Evolutionary conservation across 169 alveolate genomes (phyloP).

Genomic region (Toxoplasma gondii): DNA sequence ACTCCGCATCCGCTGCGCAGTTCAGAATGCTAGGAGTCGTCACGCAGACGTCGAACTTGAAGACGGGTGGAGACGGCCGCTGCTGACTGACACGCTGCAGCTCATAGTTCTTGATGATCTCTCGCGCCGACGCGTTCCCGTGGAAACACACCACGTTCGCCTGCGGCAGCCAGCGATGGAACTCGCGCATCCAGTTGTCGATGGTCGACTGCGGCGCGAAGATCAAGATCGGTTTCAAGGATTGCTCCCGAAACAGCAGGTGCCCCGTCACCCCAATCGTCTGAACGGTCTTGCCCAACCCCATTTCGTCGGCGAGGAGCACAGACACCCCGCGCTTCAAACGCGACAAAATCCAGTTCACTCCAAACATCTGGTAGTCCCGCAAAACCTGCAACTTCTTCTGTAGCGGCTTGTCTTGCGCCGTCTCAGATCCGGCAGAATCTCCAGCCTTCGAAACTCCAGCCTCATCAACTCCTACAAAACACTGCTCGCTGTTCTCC

Average conservation of each 20-base stretch:
- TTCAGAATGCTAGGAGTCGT: conserved; percentile 90
- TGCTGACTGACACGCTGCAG: conserved; percentile 73
- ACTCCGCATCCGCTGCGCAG: conserved; percentile 88
- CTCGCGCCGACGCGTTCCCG: conserved; percentile 92
- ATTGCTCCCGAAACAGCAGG: conserved; percentile 84
- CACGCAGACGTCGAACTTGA: conserved; percentile 82
- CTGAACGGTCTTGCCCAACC: conserved; percentile 95
- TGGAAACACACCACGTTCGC: conserved; percentile 92
- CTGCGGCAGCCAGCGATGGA: conserved; percentile 92
- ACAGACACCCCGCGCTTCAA: conserved; percentile 93
- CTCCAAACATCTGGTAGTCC: conserved; percentile 94
- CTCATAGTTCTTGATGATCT: conserved; percentile 85
- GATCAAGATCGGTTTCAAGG: conserved; percentile 91
- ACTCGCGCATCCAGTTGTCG: conserved; percentile 96
- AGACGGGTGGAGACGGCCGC: conserved; percentile 36
- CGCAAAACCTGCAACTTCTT: conserved; percentile 77
- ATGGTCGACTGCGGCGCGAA: conserved; percentile 97
- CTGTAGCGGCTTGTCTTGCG: not conserved
- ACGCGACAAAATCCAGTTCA: conserved; percentile 95
- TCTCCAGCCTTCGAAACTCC: not conserved
- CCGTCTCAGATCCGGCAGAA: not conserved
- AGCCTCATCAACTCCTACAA: not conserved
- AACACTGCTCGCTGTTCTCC: not conserved
- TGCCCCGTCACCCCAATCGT: conserved; percentile 92
- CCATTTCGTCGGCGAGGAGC: conserved; percentile 96